Percentiles rank a stretch among this genome's conserved stretches.
phyloP scores from a whole-genome alignment of 2,329 filamentous ascomycete species.

The Ophiostoma ips region DNA sequence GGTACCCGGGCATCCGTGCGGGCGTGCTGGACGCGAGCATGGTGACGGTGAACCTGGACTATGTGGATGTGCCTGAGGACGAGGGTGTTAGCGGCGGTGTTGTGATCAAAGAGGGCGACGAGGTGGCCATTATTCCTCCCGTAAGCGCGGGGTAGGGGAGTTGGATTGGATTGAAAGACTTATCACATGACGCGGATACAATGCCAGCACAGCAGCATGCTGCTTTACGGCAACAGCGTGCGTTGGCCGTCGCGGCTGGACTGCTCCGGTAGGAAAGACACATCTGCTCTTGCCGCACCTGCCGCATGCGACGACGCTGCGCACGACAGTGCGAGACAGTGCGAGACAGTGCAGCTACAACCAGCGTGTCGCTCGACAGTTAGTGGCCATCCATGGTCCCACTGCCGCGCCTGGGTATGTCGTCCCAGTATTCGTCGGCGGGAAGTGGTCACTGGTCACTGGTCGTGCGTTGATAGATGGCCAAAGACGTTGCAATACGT shows the following conservation, averaged over 20 bases:
- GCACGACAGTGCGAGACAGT: no score
- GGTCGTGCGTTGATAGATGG: no score
- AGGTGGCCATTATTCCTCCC: conserved; percentile 77
- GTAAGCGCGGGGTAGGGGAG: conserved; percentile 63
- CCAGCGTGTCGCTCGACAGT: neutral
- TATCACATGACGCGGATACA: neutral
- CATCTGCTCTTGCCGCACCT: no score
- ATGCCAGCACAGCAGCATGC: no score
- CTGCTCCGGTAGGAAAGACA: no score
- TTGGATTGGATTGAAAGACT: conserved; percentile 8
- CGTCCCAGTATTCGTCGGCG: no score
- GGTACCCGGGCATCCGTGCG: conserved; percentile 53
- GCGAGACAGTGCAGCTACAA: neutral
- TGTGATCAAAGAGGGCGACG: conserved; percentile 57
- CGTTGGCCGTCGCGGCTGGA: no score
- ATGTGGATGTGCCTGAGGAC: conserved; percentile 53
- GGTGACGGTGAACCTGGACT: conserved; percentile 68
- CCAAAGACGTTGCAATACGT: no score
- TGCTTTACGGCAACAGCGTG: no score
- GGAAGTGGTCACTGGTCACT: no score
- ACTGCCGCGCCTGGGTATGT: no score
- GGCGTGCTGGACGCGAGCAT: conserved; percentile 60
- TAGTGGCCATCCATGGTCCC: no score
- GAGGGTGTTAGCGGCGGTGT: conserved; percentile 23
- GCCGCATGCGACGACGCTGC: neutral